Conservation (phyloP, 768 basidiomycete genomes). For the Hericium erinaceus region DNA sequence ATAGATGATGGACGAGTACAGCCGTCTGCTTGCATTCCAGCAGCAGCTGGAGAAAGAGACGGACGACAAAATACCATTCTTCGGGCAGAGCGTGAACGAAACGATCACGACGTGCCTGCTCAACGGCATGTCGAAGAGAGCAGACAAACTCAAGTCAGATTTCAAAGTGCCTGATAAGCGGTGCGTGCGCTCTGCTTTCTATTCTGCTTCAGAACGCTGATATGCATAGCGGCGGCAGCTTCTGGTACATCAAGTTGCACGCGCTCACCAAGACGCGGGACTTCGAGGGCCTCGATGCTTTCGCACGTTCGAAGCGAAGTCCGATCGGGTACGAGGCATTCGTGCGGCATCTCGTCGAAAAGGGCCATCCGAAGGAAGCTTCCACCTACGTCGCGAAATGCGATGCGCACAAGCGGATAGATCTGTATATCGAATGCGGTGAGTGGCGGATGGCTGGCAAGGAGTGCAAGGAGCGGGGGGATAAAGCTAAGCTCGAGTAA, state of each 20-base stretch:
- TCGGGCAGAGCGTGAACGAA: slow-evolving; percentile 79
- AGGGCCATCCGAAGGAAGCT: slow-evolving; percentile 72
- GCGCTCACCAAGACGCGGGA: slow-evolving; percentile 72
- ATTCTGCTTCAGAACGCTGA: not conserved
- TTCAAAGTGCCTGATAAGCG: slow-evolving; percentile 95
- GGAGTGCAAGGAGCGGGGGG: slow-evolving; percentile 84
- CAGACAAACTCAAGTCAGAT: slow-evolving; percentile 81
- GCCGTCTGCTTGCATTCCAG: slow-evolving; percentile 67
- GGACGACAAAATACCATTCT: slow-evolving; percentile 68
- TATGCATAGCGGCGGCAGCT: slow-evolving; percentile 35
- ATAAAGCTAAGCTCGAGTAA: slow-evolving; percentile 79
- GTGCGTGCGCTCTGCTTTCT: slow-evolving; percentile 30
- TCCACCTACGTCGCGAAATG: slow-evolving; percentile 71
- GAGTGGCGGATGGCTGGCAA: slow-evolving; percentile 86
- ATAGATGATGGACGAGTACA: slow-evolving; percentile 89
- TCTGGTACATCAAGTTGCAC: slow-evolving; percentile 88
- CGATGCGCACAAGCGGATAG: slow-evolving; percentile 72
- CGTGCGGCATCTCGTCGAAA: slow-evolving; percentile 67
- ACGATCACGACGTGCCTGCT: slow-evolving; percentile 73
- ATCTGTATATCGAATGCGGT: slow-evolving; percentile 83
- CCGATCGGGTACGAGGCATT: slow-evolving; percentile 95
- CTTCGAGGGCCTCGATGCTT: slow-evolving; percentile 79
- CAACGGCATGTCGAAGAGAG: slow-evolving; percentile 76
- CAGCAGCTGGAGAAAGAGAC: slow-evolving; percentile 83
- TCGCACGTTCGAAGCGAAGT: slow-evolving; percentile 80